phyloP scores from a whole-genome alignment of 495 filamentous ascomycete species.

The Choiromyces venosus region DNA sequence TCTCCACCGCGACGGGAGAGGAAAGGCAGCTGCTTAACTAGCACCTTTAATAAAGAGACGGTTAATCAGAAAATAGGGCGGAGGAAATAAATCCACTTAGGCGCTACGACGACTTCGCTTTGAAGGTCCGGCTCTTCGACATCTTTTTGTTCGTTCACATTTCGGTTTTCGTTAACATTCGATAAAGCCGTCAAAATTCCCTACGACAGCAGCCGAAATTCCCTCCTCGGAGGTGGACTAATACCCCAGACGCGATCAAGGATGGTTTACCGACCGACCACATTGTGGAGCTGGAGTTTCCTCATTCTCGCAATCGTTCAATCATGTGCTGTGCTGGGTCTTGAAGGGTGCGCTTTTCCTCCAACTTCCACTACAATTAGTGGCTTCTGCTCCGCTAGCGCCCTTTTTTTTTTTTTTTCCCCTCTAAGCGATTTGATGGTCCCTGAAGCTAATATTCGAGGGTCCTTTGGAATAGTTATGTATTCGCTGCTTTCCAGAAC shows the following conservation, averaged over 20 bases:
- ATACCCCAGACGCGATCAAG: constrained; percentile 47
- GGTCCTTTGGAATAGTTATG: constrained; percentile 53
- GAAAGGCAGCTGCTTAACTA: constrained; percentile 27
- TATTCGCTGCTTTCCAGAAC: constrained; percentile 62
- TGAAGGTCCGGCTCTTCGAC: constrained; percentile 26
- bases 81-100: constrained; percentile 10
- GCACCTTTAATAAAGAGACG: constrained; percentile 5
- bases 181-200: constrained; percentile 45
- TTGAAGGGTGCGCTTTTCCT: constrained; percentile 68
- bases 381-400: constrained; percentile 3
- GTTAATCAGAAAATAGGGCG: constrained; percentile 10
- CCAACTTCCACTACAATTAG: constrained; percentile 11
- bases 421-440: constrained; percentile 1
- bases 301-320: constrained; percentile 68
- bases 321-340: constrained; percentile 66
- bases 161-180: constrained; percentile 31
- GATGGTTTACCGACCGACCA: constrained; percentile 65
- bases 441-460: constrained; percentile 14
- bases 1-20: constrained; percentile 12
- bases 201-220: constrained; percentile 58
- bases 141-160: constrained; percentile 17
- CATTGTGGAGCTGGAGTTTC: constrained; percentile 84
- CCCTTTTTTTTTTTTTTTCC: not conserved
- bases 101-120: constrained; percentile 29
- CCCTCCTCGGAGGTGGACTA: constrained; percentile 58